These are phyloP conservation scores for Rhizopogon salebrosus DNA, from an alignment of 768 basidiomycete species.

Conservation along the genomic window DNA sequence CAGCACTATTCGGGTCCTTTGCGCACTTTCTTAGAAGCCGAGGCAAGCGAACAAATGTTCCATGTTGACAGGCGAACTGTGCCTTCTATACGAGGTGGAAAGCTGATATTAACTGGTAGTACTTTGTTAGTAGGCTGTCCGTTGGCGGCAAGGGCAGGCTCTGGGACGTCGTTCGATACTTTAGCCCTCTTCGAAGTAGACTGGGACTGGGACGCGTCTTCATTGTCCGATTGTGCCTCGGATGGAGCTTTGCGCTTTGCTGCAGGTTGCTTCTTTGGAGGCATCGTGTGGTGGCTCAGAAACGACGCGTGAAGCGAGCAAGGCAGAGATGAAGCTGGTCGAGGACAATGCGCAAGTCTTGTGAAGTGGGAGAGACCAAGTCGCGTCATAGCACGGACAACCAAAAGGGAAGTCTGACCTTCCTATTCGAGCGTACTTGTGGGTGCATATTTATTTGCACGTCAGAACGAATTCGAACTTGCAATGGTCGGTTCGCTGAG, in stretches of 20 bases:
- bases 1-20: neutral
- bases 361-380: neutral
- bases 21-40: slow-evolving; percentile 72
- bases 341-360: neutral
- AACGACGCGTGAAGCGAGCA: neutral
- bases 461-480: slow-evolving; percentile 5
- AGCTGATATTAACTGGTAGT: slow-evolving; percentile 55
- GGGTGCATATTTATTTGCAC: slow-evolving; percentile 13
- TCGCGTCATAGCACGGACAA: neutral
- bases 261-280: slow-evolving; percentile 24
- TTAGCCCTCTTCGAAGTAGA: slow-evolving; percentile 21
- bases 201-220: slow-evolving; percentile 18
- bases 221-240: slow-evolving; percentile 21
- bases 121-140: slow-evolving; percentile 71
- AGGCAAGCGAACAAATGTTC: slow-evolving; percentile 77
- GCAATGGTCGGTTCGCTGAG: neutral
- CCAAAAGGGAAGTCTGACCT: neutral
- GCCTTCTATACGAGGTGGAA: slow-evolving; percentile 44
- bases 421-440: slow-evolving; percentile 9
- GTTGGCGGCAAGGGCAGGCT: slow-evolving; percentile 27
- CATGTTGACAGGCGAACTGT: slow-evolving; percentile 60
- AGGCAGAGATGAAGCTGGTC: neutral
- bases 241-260: slow-evolving; percentile 27
- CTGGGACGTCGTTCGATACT: slow-evolving; percentile 14
- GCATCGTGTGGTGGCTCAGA: slow-evolving; percentile 16